phyloP scores from a whole-genome alignment of 352 stramenopile species.

The Phytophthora constricta region DNA sequence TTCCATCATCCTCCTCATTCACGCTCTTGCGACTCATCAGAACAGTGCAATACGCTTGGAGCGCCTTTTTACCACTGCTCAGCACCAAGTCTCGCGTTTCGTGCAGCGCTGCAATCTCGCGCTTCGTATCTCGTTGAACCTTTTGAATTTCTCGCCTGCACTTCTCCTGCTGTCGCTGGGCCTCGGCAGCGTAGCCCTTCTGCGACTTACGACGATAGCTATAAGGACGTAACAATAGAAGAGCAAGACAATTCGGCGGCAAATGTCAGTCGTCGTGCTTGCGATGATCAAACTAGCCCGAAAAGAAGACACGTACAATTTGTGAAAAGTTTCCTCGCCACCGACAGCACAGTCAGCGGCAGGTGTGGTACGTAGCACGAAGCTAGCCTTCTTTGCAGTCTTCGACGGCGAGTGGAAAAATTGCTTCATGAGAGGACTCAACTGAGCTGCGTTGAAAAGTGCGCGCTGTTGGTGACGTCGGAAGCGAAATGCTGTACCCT shows the following conservation, averaged over 20 bases:
- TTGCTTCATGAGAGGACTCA: slow-evolving; percentile 83
- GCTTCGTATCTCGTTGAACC: slow-evolving; percentile 60
- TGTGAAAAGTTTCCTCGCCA: slow-evolving; percentile 84
- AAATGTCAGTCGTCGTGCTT: neutral
- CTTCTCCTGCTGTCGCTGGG: slow-evolving; percentile 60
- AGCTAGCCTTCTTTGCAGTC: slow-evolving; percentile 72
- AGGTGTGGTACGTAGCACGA: slow-evolving; percentile 79
- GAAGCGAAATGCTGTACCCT: slow-evolving; percentile 13
- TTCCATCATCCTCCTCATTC: slow-evolving; percentile 39
- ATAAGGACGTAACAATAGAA: too few relatives aligned
- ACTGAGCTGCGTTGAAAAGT: slow-evolving; percentile 82
- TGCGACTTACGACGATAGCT: slow-evolving; percentile 61
- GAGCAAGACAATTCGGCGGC: neutral
- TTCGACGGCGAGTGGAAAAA: slow-evolving; percentile 67
- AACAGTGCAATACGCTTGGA: slow-evolving; percentile 76
- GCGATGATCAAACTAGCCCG: neutral
- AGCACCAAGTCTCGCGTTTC: slow-evolving; percentile 78
- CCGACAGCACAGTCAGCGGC: slow-evolving; percentile 71
- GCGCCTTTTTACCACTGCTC: slow-evolving; percentile 69
- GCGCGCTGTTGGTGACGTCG: slow-evolving; percentile 72
- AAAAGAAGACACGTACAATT: slow-evolving; percentile 49
- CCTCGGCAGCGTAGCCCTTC: slow-evolving; percentile 51
- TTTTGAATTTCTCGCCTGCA: slow-evolving; percentile 65
- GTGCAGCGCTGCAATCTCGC: slow-evolving; percentile 61
- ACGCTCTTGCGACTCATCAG: slow-evolving; percentile 62